Evolutionary conservation across 2,329 filamentous ascomycete species (phyloP), one percentile per base, ranked within the genome.

Genomic region (Phaeoacremonium minimum): DNA sequence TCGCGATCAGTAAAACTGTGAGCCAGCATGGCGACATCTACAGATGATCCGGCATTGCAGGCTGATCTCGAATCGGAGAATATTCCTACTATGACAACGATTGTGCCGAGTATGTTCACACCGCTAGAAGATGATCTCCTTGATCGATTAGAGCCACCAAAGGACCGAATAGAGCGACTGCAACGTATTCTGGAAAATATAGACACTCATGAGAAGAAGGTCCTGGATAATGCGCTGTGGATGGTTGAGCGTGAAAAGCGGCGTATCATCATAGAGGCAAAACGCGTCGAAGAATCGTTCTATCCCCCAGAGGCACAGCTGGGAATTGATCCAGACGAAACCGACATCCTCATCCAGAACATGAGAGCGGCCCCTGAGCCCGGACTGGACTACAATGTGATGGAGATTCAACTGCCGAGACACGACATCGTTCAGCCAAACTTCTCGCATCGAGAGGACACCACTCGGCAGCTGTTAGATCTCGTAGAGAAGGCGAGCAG

Each of bases 191-290:
- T 59, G 9, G 39, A 51, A 19, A 55, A 48, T 19, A 39, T 62
- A 22, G 57, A 63, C 19, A 46, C 47, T 35, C 52, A 60, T 35
- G 46, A 46, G 11, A 38, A 38, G 2, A 54, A 46, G 12, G 55
- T 62, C 15, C 47, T 47, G 18, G 46, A 53, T 15, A 61, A 60
- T 30, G 40, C 63, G 15, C 26, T 53, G 18, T 52, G 51, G 40
- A 51, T 63, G 32, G 56, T 60, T 26, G 47, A 53, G 32, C 52
- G 57, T 15, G 60, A 64, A 43, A 53, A 53, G 37, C 40, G 37
- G 16, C 57, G 58, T 12, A 48, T 57, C 18, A 28, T 58, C 4
- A 38, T 40, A 13, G 41, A 44, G 7, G 53, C 53, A 4, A 43
- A 43, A 9, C 35, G 16, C 11, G 28, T 22, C 7, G 43, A 47